Evolutionary conservation across 2,329 filamentous ascomycete species (phyloP), one percentile per base, ranked within the genome.

Genomic region (Penicillium sp.): DNA sequence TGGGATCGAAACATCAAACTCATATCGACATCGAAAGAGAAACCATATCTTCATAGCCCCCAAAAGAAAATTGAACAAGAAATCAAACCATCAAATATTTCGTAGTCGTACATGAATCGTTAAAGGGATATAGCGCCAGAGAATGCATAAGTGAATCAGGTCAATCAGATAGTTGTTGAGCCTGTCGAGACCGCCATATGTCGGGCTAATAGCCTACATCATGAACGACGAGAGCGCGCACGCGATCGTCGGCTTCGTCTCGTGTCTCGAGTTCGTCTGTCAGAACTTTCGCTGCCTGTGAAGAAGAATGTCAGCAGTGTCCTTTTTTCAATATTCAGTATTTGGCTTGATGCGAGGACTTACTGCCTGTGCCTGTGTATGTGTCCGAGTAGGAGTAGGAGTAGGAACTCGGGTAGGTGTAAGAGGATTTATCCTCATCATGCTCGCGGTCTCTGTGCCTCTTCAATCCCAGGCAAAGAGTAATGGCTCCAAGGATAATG

Each of bases 391-490:
- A 76, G 30, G 71, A 70, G 52, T 71, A 74, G 56, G 39, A 42
- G 10, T 74, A 74, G 13, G 68, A 69, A 55, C 69, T 76, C 29
- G 67, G 70, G 60, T 68, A 70, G 18, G 67, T 69, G 42, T 68
- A 70, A 44, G 65, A 62, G 58, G 67, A 75, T 64, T 75, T 77
- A 44, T 70, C 67, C 26, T 74, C 70, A 13, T 71, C 66, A 20
- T 70, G 59, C 24, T 72, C 65, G 18, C 51, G 59, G 30, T 71
- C 62, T 45, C 60, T 68, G 52, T 66, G 69, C 55, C 75, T 70
- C 66, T 71, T 76, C 61, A 80, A 50, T 6, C 77, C 78, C 36
- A 80, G 61, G 37, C 75, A 72, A 15, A 78, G 58, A 9, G 76
- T 76, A 51, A 80, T 56, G 9, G 71, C 73, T 42, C 73, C 75